Evolutionary conservation across 495 filamentous ascomycete genomes (phyloP).

Genomic region (Aspergillus bridgeri): DNA sequence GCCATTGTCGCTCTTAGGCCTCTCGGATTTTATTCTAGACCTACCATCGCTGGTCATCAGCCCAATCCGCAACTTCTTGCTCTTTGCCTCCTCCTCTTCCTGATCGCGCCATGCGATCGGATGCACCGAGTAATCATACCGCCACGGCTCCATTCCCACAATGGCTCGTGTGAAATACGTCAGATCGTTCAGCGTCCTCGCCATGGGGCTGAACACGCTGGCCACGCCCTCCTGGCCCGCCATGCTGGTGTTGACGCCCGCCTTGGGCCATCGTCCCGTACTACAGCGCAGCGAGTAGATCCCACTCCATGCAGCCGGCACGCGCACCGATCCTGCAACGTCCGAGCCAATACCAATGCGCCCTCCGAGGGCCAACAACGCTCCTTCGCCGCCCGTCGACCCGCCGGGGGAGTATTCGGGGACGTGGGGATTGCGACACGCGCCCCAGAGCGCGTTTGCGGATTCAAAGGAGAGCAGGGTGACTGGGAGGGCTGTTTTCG

Average conservation of each 20-base stretch:
- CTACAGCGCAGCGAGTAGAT: conserved; percentile 88
- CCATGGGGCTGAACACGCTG: conserved; percentile 91
- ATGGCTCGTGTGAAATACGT: conserved; percentile 79
- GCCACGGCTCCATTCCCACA: conserved; percentile 85
- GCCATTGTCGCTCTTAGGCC: too few species aligned
- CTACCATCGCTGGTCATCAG: conserved; percentile 74
- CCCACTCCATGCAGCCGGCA: conserved; percentile 85
- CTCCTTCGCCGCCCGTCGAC: conserved; percentile 85
- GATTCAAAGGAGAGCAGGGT: conserved; percentile 91
- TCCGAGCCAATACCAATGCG: conserved; percentile 95
- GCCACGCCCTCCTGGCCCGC: conserved; percentile 89
- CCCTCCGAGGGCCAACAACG: conserved; percentile 78
- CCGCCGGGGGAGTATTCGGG: conserved; percentile 83
- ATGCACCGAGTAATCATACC: conserved; percentile 81
- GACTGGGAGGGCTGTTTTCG: conserved; percentile 92
- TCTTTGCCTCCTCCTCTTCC: conserved; percentile 53
- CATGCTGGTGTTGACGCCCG: conserved; percentile 84
- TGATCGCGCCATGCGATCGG: conserved; percentile 75
- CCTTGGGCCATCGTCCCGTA: conserved; percentile 94
- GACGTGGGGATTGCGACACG: conserved; percentile 79
- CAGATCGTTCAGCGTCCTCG: conserved; percentile 80
- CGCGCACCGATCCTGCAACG: conserved; percentile 87
- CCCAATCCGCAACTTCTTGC: conserved; percentile 66
- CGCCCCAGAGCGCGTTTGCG: conserved; percentile 85
- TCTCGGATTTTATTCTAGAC: too few species aligned